Conservation (phyloP, 257 asterid species). For the Solanum lycopersicoides region DNA sequence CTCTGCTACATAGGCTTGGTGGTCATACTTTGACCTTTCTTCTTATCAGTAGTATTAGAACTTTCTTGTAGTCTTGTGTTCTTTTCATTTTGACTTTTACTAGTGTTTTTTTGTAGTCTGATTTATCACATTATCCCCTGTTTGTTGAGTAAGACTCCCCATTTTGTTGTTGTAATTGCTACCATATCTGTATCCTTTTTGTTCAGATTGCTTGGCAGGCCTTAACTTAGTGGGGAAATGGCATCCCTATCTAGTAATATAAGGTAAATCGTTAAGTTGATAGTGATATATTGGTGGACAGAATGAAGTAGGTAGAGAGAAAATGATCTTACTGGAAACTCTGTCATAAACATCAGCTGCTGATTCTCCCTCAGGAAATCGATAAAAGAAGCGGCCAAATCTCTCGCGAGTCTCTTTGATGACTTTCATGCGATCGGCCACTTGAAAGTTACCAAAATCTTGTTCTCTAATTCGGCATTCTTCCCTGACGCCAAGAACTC, state of each 20-base stretch:
- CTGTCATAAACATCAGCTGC: constrained; percentile 93
- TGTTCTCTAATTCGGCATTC: constrained; percentile 92
- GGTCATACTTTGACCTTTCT: neutral
- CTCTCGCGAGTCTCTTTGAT: constrained; percentile 77
- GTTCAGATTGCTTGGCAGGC: neutral
- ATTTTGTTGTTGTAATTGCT: neutral
- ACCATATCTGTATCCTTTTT: neutral
- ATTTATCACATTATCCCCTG: neutral
- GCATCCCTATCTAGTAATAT: neutral
- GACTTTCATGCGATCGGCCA: constrained; percentile 66
- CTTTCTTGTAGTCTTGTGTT: neutral
- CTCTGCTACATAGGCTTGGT: neutral
- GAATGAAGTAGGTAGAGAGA: neutral
- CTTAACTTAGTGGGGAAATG: neutral
- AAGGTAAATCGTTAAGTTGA: neutral
- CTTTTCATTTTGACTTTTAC: neutral
- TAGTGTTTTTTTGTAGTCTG: neutral
- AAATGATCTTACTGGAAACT: constrained; percentile 60
- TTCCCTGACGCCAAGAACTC: constrained; percentile 71
- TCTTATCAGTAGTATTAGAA: neutral
- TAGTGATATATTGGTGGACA: neutral
- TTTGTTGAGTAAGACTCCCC: neutral
- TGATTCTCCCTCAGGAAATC: constrained; percentile 92
- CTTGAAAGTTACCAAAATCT: constrained; percentile 95
- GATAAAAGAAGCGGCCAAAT: constrained; percentile 84